A percentile compares a stretch with the other conserved stretches of the same genome.
Conservation (phyloP, 2,329 filamentous ascomycete genomes). For the Nothophaeocryptopus gaeumannii region DNA sequence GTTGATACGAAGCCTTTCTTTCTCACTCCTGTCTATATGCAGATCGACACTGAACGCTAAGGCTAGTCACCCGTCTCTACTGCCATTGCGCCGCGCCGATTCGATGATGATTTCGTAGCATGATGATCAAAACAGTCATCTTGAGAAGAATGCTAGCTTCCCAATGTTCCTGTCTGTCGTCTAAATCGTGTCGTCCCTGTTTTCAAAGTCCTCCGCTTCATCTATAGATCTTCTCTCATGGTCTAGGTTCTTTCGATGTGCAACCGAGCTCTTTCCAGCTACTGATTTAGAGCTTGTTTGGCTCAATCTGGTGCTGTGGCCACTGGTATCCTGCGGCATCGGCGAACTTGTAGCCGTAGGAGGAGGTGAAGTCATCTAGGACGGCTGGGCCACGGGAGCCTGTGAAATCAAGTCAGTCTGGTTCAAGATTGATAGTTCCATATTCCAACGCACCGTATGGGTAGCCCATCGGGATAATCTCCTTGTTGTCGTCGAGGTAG, state of each 20-base stretch:
- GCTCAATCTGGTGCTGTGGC: conserved; percentile 69
- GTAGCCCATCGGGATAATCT: conserved; percentile 99
- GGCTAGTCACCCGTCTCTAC: conserved; percentile 7
- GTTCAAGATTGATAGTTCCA: background rate
- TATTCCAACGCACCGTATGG: conserved; percentile 76
- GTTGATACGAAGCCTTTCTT: background rate
- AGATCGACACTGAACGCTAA: background rate
- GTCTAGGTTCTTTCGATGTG: conserved; percentile 2
- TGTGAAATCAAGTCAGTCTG: conserved; percentile 42
- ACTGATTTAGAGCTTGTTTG: conserved; percentile 70
- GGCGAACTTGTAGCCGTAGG: conserved; percentile 98
- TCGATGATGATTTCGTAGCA: conserved; percentile 4
- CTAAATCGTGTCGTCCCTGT: background rate
- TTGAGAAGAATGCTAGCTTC: conserved; percentile 1
- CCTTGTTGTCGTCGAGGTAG: conserved; percentile 98
- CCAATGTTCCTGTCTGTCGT: background rate
- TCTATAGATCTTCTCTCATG: conserved; percentile 3
- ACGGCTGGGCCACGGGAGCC: conserved; percentile 95
- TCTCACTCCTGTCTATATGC: conserved; percentile 5
- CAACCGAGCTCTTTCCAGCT: conserved; percentile 1
- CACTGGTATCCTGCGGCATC: conserved; percentile 95
- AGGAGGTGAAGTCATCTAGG: conserved; percentile 95
- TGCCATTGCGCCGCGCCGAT: conserved; percentile 2
- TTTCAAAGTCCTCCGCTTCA: background rate
- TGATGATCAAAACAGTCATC: conserved; percentile 1